Percentiles rank a stretch among this genome's conserved stretches.
Conservation (phyloP, 2,329 filamentous ascomycete genomes). For the Fusarium brachygibbosum region DNA sequence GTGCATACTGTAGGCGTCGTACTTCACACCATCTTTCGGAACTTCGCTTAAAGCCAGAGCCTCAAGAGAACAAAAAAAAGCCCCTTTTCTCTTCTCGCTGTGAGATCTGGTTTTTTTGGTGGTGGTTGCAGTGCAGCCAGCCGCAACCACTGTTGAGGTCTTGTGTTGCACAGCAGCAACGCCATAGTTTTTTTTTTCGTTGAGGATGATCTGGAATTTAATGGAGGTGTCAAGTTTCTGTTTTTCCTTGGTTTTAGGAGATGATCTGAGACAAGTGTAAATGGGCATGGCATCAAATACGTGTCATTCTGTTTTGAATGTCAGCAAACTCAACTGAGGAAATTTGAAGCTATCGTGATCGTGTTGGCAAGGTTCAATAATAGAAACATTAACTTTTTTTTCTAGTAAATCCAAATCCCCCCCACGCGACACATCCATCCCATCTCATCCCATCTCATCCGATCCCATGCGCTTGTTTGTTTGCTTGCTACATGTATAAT, state of each 20-base stretch:
- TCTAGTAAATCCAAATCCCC: slow-evolving; percentile 4
- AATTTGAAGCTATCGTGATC: slow-evolving; percentile 26
- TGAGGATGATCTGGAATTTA: slow-evolving; percentile 22
- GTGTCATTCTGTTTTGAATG: not conserved
- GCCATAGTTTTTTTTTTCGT: slow-evolving; percentile 19
- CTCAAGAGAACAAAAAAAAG: slow-evolving; percentile 27
- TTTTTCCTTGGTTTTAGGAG: not conserved
- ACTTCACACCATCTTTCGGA: slow-evolving; percentile 35
- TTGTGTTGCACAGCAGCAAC: slow-evolving; percentile 31
- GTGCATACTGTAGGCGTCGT: not conserved
- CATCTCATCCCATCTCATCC: too few relatives aligned
- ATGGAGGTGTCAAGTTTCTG: not conserved
- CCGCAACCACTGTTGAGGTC: slow-evolving; percentile 23
- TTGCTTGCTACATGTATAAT: slow-evolving; percentile 16
- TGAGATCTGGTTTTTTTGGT: slow-evolving; percentile 27
- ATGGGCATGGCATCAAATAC: slow-evolving; percentile 1
- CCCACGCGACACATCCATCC: slow-evolving; percentile 31
- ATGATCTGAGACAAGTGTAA: not conserved
- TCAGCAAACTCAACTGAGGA: not conserved
- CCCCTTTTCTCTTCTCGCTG: slow-evolving; percentile 14
- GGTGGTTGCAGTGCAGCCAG: slow-evolving; percentile 28
- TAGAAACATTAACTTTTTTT: slow-evolving; percentile 16
- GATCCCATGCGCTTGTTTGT: not conserved
- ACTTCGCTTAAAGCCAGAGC: slow-evolving; percentile 31
- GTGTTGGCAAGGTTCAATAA: slow-evolving; percentile 13